Percentiles rank a stretch among this genome's conserved stretches.
Conservation (phyloP, 2,329 filamentous ascomycete genomes). For the Chaetomiaceae sp. region DNA sequence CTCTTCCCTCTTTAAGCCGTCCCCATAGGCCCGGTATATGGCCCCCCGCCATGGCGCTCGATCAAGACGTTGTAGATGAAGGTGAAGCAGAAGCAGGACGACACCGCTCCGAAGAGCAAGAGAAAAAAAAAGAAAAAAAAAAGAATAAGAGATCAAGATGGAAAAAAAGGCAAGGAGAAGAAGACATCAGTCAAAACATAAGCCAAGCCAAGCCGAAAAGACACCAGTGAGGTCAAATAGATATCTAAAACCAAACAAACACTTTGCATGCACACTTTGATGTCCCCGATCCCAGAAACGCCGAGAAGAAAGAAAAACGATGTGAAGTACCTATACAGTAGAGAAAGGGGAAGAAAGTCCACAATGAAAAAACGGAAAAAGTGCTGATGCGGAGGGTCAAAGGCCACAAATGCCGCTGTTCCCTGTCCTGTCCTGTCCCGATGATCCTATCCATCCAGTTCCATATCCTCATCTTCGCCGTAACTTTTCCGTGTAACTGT, state of each 20-base stretch:
- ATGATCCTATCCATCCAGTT: background rate
- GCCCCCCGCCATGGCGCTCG: too few relatives aligned
- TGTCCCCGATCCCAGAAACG: constrained; percentile 6
- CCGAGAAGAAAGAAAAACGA: background rate
- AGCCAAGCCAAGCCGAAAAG: background rate
- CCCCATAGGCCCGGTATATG: too few relatives aligned
- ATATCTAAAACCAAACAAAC: constrained; percentile 3
- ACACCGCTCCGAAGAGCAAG: too few relatives aligned
- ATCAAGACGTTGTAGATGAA: too few relatives aligned
- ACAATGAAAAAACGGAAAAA: background rate
- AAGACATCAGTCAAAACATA: background rate
- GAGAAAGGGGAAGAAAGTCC: background rate
- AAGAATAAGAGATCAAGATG: background rate
- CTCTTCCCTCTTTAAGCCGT: too few relatives aligned
- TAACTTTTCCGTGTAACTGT: too few relatives aligned
- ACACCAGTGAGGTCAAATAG: background rate
- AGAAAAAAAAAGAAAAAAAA: background rate
- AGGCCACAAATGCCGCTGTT: too few relatives aligned
- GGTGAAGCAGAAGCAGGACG: background rate
- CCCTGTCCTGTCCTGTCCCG: background rate
- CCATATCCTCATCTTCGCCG: background rate
- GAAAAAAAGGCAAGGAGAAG: background rate
- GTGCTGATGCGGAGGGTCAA: too few relatives aligned
- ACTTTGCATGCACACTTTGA: constrained; percentile 10
- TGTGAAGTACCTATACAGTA: constrained; percentile 9